Base-by-base conservation (phyloP, 208 protist species). In the Novymonas esmeraldas region DNA sequence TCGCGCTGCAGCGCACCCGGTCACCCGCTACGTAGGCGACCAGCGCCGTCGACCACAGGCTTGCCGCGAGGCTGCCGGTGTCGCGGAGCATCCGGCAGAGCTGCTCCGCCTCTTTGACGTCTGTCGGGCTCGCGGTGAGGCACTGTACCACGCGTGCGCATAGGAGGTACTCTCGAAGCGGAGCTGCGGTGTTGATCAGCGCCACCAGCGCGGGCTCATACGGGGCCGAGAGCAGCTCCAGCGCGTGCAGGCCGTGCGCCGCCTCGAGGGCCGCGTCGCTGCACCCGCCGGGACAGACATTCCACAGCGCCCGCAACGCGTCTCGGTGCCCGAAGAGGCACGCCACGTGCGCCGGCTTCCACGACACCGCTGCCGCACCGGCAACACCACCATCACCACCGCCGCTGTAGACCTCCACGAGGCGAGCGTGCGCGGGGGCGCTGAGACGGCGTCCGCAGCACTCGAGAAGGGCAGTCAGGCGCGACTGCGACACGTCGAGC, bases 301-400 rank as follows among this genome's bases (percentile, higher is more conserved):
- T 22, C 64, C 52, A 62, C 41, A 70, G 44, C 14, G 64, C 46
- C 39, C 54, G 55, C 44, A 70, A 34, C 31, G 59, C 44, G 18
- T 70, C 64, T 0, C 64, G 64, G n/a, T 70, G 64, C 14, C 46
- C 64, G 28, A 70, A 70, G 11, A 70, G 55, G 29, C 64, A 70
- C 14, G 28, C 64, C 31, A 70, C 31, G 29, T 70, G 64, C 6
- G 54, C 64, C 45, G 56, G 54, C 34, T 70, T 70, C n/a, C 58
- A 45, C 55, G 26, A 56, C 45, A 50, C n/a, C n/a, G 45, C n/a
- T 5, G 36, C 49, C 28, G 62, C 24, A 5, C 7, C 7, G 11
- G 36, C 36, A 5, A 11, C n/a, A n/a, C n/a, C n/a, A n/a, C n/a
- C n/a, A 11, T 11, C 11, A 11, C 36, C 11, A 11, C 36, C 11